These are phyloP conservation scores for Cordyceps sp. DNA, from an alignment of 2,329 filamentous ascomycete genomes.

Conservation along the genomic window DNA sequence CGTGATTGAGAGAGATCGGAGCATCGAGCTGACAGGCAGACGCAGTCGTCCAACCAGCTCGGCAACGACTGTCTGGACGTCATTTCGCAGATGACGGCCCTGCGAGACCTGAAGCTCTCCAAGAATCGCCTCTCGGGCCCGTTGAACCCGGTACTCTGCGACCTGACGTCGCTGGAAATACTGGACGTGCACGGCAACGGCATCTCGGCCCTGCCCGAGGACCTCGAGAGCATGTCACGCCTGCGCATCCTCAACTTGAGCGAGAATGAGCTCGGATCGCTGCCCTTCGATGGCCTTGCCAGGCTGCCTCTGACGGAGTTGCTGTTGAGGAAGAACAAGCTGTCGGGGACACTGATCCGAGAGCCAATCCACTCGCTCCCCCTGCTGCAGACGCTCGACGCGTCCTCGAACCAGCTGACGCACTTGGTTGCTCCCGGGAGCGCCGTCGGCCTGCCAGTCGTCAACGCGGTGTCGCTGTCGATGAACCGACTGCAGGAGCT, in stretches of 20 bases:
- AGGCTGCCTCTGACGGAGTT: constrained; percentile 58
- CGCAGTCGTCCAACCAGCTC: constrained; percentile 71
- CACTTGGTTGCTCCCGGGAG: constrained; percentile 28
- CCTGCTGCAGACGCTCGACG: constrained; percentile 57
- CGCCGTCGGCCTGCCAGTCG: constrained; percentile 45
- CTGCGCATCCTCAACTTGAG: constrained; percentile 66
- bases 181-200: constrained; percentile 73
- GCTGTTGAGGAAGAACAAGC: constrained; percentile 58
- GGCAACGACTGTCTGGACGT: constrained; percentile 54
- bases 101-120: constrained; percentile 69
- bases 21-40: constrained; percentile 6
- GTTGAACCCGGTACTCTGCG: constrained; percentile 45
- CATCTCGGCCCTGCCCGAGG: constrained; percentile 52
- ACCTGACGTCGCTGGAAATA: constrained; percentile 54
- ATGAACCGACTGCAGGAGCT: constrained; percentile 62
- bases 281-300: constrained; percentile 55
- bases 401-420: constrained; percentile 59
- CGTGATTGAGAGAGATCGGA: background rate
- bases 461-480: constrained; percentile 62
- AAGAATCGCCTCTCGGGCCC: constrained; percentile 59
- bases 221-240: constrained; percentile 47
- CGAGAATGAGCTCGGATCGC: constrained; percentile 55
- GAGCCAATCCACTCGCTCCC: constrained; percentile 39
- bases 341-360: constrained; percentile 56
- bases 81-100: constrained; percentile 52